phyloP scores from a whole-genome alignment of 2,329 filamentous ascomycete genomes.

The Hymenoscyphus scutula region DNA sequence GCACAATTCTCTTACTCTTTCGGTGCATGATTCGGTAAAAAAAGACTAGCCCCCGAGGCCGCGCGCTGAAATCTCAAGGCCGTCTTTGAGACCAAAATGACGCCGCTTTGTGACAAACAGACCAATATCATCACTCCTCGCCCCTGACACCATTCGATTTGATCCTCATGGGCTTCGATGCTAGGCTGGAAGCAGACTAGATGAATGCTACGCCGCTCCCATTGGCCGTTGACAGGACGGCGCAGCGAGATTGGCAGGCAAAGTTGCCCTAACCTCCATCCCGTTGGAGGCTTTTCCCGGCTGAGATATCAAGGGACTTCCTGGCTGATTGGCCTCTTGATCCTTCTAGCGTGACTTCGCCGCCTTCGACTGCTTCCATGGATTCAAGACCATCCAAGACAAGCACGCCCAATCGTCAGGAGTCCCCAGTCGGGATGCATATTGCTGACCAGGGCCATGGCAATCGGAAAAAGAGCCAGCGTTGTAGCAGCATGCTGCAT shows the following conservation, averaged over 20 bases:
- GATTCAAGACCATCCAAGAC: neutral
- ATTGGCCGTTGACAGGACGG: slow-evolving; percentile 9
- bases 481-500: neutral
- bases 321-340: neutral
- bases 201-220: slow-evolving; percentile 3
- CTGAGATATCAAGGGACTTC: neutral
- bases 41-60: neutral
- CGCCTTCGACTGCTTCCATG: slow-evolving; percentile 5
- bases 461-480: neutral
- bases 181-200: slow-evolving; percentile 6
- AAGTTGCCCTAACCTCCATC: neutral
- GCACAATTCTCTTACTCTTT: neutral
- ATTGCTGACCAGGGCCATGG: neutral
- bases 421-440: neutral
- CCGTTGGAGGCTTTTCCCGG: slow-evolving; percentile 1
- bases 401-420: neutral
- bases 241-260: neutral
- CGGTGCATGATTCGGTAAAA: neutral
- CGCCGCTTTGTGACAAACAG: slow-evolving; percentile 1
- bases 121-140: neutral
- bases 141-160: slow-evolving; percentile 3
- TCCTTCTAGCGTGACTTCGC: slow-evolving; percentile 11
- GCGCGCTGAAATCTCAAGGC: neutral
- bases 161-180: slow-evolving; percentile 7
- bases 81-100: neutral